Evolutionary conservation across 805 yeast species (phyloP).

Genomic region (Hanseniaspora meyeri): DNA sequence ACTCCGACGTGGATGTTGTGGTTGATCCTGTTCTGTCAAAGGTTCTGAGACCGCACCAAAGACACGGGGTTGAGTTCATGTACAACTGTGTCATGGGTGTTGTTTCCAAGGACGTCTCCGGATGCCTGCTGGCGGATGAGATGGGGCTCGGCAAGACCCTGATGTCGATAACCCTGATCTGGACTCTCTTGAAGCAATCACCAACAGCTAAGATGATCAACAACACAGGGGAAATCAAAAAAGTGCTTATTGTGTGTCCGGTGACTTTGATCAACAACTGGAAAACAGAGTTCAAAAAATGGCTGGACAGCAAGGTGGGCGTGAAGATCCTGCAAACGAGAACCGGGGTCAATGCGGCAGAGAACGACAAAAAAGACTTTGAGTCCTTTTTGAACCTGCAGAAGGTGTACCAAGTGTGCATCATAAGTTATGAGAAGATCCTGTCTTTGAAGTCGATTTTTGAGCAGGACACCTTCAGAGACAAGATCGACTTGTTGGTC

Average conservation of each 20-base stretch:
- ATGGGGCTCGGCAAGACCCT: constrained; percentile 93
- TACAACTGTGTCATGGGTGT: constrained; percentile 74
- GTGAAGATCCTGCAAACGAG: constrained; percentile 45
- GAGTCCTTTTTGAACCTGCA: constrained; percentile 47
- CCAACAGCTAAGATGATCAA: constrained; percentile 33
- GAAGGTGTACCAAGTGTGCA: constrained; percentile 65
- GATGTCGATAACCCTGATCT: constrained; percentile 68
- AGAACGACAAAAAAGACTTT: constrained; percentile 46
- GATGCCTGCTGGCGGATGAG: constrained; percentile 87
- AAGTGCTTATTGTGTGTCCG: constrained; percentile 76
- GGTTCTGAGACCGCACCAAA: constrained; percentile 69
- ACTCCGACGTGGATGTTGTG: constrained; percentile 34
- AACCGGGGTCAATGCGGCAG: constrained; percentile 28
- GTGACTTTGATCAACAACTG: constrained; percentile 81
- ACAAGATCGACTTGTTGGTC: constrained; percentile 59
- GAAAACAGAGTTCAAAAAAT: constrained; percentile 76
- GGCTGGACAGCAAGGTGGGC: constrained; percentile 66
- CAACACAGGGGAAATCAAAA: constrained; percentile 31
- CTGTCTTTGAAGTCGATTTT: constrained; percentile 25
- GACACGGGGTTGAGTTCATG: constrained; percentile 69
- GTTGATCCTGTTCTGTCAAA: constrained; percentile 47
- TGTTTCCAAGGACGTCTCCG: constrained; percentile 34
- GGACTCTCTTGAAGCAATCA: constrained; percentile 67
- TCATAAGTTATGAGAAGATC: constrained; percentile 80
- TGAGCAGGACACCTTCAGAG: constrained; percentile 25